phyloP scores from a whole-genome alignment of 192 early-diverging fungal species.

The Rhizophagus clarus region DNA sequence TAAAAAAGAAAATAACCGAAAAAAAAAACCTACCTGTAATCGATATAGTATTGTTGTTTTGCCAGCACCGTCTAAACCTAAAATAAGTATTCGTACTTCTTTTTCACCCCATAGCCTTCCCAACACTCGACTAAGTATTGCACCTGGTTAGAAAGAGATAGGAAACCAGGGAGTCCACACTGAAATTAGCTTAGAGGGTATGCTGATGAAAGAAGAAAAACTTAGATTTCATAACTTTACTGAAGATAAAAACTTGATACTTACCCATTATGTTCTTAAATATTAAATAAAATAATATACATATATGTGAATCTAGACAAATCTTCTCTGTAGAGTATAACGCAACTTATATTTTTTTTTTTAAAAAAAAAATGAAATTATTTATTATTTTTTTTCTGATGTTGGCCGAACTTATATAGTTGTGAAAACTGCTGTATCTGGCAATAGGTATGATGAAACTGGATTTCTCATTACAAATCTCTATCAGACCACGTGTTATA shows the following conservation, averaged over 20 bases:
- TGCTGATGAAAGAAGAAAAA: neutral
- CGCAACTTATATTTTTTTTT: neutral
- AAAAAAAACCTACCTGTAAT: conserved; percentile 76
- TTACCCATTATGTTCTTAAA: neutral
- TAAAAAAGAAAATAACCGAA: neutral
- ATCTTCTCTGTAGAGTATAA: neutral
- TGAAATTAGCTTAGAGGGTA: neutral
- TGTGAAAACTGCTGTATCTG: neutral
- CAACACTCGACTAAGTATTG: conserved; percentile 72
- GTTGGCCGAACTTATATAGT: too few relatives aligned
- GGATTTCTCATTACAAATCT: too few relatives aligned
- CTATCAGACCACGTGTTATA: neutral
- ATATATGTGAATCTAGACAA: neutral
- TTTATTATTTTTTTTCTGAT: too few relatives aligned
- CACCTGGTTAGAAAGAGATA: conserved; percentile 52
- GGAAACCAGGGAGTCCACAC: neutral
- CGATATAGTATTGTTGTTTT: conserved; percentile 98
- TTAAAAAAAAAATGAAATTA: neutral
- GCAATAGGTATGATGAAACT: too few relatives aligned
- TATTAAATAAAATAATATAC: neutral
- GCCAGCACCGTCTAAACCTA: conserved; percentile 94
- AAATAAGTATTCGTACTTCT: conserved; percentile 95
- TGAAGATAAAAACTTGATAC: neutral
- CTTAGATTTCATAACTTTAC: neutral
- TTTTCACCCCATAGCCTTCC: conserved; percentile 88